A percentile compares a stretch with the other conserved stretches of the same genome.
Conservation (phyloP, 208 protist genomes). For the Novymonas esmeraldas region DNA sequence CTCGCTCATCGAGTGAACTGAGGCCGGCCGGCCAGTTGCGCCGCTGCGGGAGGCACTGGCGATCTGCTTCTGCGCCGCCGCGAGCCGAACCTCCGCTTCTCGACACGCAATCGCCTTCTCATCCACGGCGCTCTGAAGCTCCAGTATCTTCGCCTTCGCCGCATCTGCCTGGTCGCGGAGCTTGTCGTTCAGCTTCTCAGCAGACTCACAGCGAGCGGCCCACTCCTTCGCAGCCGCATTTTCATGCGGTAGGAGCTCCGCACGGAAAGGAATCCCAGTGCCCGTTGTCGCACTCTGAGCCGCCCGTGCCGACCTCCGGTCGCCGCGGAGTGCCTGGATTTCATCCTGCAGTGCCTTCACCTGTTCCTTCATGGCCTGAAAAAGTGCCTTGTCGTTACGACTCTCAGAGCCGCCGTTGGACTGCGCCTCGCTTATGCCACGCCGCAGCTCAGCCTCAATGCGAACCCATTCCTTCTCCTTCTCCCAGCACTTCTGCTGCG, state of each 20-base stretch:
- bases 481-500: conserved; percentile 51
- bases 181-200: conserved; percentile 39
- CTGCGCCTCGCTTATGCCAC: conserved; percentile 41
- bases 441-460: conserved; percentile 40
- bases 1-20: conserved; percentile 10
- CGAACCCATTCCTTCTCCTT: conserved; percentile 73
- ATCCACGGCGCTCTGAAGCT: conserved; percentile 37
- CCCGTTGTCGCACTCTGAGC: conserved; percentile 3
- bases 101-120: conserved; percentile 50
- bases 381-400: conserved; percentile 57
- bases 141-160: conserved; percentile 37
- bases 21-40: background rate
- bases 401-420: conserved; percentile 21
- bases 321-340: conserved; percentile 27
- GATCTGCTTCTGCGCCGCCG: conserved; percentile 30
- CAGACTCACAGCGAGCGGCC: conserved; percentile 20
- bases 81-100: conserved; percentile 53
- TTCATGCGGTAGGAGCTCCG: background rate
- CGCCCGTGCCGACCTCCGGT: conserved; percentile 10
- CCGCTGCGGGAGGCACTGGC: background rate
- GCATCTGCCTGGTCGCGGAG: conserved; percentile 48
- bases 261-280: background rate
- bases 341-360: conserved; percentile 37
- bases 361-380: conserved; percentile 64
- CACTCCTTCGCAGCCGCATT: conserved; percentile 4